Conservation (phyloP, 495 filamentous ascomycete genomes). For the Diplogelasinospora grovesii region DNA sequence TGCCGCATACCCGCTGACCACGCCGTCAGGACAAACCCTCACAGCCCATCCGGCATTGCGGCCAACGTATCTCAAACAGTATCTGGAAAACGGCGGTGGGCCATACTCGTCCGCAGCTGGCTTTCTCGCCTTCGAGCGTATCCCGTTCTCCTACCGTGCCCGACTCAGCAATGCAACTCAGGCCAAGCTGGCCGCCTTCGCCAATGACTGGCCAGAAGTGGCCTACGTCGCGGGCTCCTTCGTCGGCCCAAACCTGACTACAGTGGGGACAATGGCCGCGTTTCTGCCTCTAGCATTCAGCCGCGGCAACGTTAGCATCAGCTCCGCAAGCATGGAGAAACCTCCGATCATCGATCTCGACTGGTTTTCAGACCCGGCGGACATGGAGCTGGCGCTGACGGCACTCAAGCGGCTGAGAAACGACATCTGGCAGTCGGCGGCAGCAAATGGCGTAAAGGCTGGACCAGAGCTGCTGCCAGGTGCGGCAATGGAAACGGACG, state of each 20-base stretch:
- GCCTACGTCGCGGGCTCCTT: constrained; percentile 29
- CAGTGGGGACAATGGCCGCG: no score
- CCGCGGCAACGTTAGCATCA: constrained; percentile 50
- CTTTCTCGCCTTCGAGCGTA: constrained; percentile 46
- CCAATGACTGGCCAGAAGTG: constrained; percentile 54
- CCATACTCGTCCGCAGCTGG: constrained; percentile 35
- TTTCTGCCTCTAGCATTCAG: constrained; percentile 42
- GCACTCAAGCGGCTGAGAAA: constrained; percentile 37
- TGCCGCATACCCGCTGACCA: constrained; percentile 29
- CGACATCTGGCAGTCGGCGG: constrained; percentile 20
- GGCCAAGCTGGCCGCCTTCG: constrained; percentile 33
- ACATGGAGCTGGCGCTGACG: constrained; percentile 40
- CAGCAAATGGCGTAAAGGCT: constrained; percentile 16
- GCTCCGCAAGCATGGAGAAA: constrained; percentile 31
- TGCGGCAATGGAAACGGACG: constrained; percentile 34
- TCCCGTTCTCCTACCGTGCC: constrained; percentile 12
- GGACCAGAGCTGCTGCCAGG: constrained; percentile 31
- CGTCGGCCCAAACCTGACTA: no score
- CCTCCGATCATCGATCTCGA: constrained; percentile 40
- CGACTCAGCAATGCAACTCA: constrained; percentile 15
- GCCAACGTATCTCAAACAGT: constrained; percentile 13
- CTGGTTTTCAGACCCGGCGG: constrained; percentile 39
- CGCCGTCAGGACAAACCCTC: constrained; percentile 10
- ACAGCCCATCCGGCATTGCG: constrained; percentile 21
- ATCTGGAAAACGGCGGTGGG: constrained; percentile 25